phyloP scores from a whole-genome alignment of 345 rosid genomes.

The Pugionium dolabratum region DNA sequence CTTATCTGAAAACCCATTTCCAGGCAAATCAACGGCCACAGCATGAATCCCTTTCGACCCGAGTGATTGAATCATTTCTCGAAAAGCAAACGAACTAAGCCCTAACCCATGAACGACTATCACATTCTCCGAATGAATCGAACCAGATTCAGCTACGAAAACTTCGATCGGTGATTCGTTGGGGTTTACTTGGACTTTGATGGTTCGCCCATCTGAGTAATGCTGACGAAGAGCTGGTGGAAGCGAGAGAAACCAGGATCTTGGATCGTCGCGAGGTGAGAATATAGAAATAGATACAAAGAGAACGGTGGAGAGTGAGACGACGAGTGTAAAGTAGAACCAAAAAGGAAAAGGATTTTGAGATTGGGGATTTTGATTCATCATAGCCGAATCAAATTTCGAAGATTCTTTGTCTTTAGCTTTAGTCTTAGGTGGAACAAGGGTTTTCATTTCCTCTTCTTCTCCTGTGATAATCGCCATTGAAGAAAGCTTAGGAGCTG shows the following conservation, averaged over 20 bases:
- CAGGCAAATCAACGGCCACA: slow-evolving; percentile 87
- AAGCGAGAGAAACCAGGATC: slow-evolving; percentile 80
- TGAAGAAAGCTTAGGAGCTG: slow-evolving; percentile 17
- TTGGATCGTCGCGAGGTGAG: slow-evolving; percentile 58
- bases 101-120: slow-evolving; percentile 80
- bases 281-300: slow-evolving; percentile 49
- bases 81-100: slow-evolving; percentile 70
- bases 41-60: slow-evolving; percentile 68
- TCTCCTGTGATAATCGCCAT: slow-evolving; percentile 85
- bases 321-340: slow-evolving; percentile 65
- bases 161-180: slow-evolving; percentile 58
- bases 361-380: slow-evolving; percentile 36
- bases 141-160: slow-evolving; percentile 58
- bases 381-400: slow-evolving; percentile 35
- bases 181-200: slow-evolving; percentile 63
- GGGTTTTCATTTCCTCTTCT: slow-evolving; percentile 36
- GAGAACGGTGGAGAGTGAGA: slow-evolving; percentile 58
- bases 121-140: slow-evolving; percentile 52
- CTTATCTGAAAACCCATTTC: slow-evolving; percentile 90
- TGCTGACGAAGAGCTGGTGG: slow-evolving; percentile 72
- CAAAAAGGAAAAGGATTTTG: slow-evolving; percentile 70
- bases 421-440: slow-evolving; percentile 26
- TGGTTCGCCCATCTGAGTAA: slow-evolving; percentile 71
- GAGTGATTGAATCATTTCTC: slow-evolving; percentile 47
- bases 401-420: slow-evolving; percentile 7